These are phyloP conservation scores for Lenwebbia sp. DNA, from an alignment of 345 rosid genomes.

Conservation along the genomic window DNA sequence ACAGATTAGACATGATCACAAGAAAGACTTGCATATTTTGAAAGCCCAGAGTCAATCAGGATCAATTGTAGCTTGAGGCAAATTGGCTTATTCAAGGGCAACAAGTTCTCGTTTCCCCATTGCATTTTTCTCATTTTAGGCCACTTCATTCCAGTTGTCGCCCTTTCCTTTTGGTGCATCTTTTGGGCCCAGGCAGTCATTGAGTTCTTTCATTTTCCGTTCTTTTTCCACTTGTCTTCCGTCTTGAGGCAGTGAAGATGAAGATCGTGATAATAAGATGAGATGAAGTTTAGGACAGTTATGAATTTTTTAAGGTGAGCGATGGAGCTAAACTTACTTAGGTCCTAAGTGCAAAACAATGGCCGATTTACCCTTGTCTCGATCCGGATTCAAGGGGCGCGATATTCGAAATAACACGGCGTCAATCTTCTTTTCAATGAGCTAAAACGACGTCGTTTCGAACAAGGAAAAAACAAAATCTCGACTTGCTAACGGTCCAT, in stretches of 20 bases:
- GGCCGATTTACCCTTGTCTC: background rate
- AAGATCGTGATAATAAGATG: background rate
- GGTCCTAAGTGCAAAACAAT: background rate
- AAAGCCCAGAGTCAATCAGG: background rate
- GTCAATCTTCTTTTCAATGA: background rate
- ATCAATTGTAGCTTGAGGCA: background rate
- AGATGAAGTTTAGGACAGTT: background rate
- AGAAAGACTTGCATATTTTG: background rate
- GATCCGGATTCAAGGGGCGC: background rate
- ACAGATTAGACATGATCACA: background rate
- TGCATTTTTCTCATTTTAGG: background rate
- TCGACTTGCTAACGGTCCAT: background rate
- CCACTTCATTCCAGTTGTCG: background rate
- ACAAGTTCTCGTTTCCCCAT: background rate
- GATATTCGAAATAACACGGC: fast-evolving
- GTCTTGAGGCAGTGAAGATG: background rate
- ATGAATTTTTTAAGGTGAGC: background rate
- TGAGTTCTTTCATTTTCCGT: background rate
- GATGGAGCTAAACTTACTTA: background rate
- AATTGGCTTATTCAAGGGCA: background rate
- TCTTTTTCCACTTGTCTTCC: background rate
- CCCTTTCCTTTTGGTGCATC: background rate
- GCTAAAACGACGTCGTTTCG: background rate
- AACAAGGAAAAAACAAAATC: background rate
- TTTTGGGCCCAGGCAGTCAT: background rate